Conservation (phyloP, 805 yeast genomes). For the Wickerhamiella alocasiicola region DNA sequence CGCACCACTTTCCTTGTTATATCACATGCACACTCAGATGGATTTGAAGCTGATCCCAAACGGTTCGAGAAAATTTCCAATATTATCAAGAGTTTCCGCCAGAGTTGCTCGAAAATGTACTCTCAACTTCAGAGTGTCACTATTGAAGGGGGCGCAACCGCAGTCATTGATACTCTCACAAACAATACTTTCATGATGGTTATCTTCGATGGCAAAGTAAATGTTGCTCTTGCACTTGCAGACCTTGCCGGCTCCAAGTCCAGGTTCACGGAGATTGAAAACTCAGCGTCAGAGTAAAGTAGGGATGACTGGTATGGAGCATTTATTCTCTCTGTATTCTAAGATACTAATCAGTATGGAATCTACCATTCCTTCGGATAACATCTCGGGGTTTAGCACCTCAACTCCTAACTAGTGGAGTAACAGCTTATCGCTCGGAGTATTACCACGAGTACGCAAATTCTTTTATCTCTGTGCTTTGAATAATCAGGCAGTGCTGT, state of each 20-base stretch:
- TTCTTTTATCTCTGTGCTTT: no score
- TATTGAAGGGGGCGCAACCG: slow-evolving; percentile 42
- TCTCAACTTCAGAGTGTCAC: slow-evolving; percentile 70
- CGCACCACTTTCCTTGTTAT: slow-evolving; percentile 82
- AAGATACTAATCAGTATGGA: no score
- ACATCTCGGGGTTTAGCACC: no score
- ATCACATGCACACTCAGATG: slow-evolving; percentile 32
- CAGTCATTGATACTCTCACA: slow-evolving; percentile 32
- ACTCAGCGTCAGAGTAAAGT: no score
- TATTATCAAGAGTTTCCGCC: slow-evolving; percentile 87
- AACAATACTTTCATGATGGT: slow-evolving; percentile 35
- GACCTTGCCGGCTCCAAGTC: slow-evolving; percentile 30
- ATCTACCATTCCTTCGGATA: no score
- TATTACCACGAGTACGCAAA: no score
- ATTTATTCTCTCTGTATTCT: no score
- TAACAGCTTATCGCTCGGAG: no score
- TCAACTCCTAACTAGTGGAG: no score
- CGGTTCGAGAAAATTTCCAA: slow-evolving; percentile 89
- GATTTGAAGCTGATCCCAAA: slow-evolving; percentile 58
- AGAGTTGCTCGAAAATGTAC: slow-evolving; percentile 75
- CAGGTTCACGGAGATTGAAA: slow-evolving; percentile 31
- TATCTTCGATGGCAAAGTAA: slow-evolving; percentile 25
- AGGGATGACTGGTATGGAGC: no score
- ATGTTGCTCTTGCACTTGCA: slow-evolving; percentile 14
- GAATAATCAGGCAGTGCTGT: no score